Percentiles rank a stretch among this genome's conserved stretches.
Conservation (phyloP, 169 alveolate species). For the Eimeria maxima region DNA sequence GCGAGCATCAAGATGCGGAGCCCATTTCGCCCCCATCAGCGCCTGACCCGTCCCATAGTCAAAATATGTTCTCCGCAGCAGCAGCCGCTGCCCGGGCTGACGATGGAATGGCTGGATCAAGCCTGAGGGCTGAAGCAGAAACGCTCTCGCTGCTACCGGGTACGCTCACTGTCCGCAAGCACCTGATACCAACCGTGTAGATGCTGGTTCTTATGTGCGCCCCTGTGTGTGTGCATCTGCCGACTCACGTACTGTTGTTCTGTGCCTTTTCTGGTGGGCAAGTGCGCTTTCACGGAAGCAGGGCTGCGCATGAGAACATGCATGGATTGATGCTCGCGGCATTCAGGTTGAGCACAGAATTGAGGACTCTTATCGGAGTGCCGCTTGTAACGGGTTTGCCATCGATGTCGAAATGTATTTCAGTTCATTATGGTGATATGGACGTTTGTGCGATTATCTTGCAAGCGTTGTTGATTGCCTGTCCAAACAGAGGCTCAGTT, state of each 20-base stretch:
- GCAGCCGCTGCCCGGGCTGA: slow-evolving; percentile 78
- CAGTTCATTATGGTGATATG: not conserved
- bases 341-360: not conserved
- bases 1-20: slow-evolving; percentile 52
- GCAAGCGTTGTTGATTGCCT: not conserved
- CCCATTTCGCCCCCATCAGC: slow-evolving; percentile 18
- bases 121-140: slow-evolving; percentile 73
- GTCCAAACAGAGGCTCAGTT: slow-evolving; percentile 76
- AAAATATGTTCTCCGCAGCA: slow-evolving; percentile 21
- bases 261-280: no score
- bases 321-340: not conserved
- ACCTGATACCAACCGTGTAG: not conserved
- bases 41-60: not conserved
- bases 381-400: not conserved
- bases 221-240: not conserved
- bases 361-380: not conserved
- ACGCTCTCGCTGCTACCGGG: slow-evolving; percentile 72
- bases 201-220: not conserved
- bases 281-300: not conserved
- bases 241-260: not conserved
- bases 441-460: not conserved
- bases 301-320: not conserved
- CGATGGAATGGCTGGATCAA: slow-evolving; percentile 77
- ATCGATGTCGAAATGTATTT: not conserved
- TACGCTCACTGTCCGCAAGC: not conserved